Base-by-base conservation (phyloP, 106 monocot species). In the Acorus gramineus region DNA sequence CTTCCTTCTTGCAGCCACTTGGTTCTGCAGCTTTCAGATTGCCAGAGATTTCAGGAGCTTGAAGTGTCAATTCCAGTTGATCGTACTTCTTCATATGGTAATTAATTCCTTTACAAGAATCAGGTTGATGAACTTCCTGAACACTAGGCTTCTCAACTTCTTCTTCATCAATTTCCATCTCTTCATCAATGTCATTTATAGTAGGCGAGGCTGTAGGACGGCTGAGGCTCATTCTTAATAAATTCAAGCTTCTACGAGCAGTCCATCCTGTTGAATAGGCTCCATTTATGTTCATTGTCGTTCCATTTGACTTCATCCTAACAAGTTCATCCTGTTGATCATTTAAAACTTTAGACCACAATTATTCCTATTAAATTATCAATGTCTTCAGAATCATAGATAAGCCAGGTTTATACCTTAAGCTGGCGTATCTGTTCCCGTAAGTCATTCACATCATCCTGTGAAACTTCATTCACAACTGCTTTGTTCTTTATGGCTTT, bases 401-500 rank as follows among this genome's bases (percentile, higher is more conserved):
- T 28, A 28, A 28, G 66, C 2, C 45, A 9, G 44, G 60, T 42
- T 47, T n/a, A 62, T 77, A 99, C 98, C 89, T 92, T 99, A 8
- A 99, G 72, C 56, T 84, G 85, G 4, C 89, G 83, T 63, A 99
- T 88, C 68, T 99, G 92, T 63, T 88, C 92, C 63, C 98, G 76
- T 53, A 99, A 69, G 59, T 83, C 71, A 63, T 86, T 85, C 14
- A 99, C 98, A 74, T 99, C 92, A 79, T 99, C 98, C 13, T 89
- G 79, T 44, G 73, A 84, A 60, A 82, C 66, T 74, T 99, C 98
- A 81, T 99, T 99, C 14, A 99, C 78, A 56, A 99, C 85, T 28
- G 98, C 98, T 59, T 85, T 83, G 64, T 88, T 99, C 70, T 84
- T 91, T 53, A 99, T 92, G 10, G 85, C 81, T 56, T 99, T 99